Evolutionary conservation across 306 rosid genomes (phyloP), one percentile per base, ranked within the genome.

Genomic region (Sindora glabra): DNA sequence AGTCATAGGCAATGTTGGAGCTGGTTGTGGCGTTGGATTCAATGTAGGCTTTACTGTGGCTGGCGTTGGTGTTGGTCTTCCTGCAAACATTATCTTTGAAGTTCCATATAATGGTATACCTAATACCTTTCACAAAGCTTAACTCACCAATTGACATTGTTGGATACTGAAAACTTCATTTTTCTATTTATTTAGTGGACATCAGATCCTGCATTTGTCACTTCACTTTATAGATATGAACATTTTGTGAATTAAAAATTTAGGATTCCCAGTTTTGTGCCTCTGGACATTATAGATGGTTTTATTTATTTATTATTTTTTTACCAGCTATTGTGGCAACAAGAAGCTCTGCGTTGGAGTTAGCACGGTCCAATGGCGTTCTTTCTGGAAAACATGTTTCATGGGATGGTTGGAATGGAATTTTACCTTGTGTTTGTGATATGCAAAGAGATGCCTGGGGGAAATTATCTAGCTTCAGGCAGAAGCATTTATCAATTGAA

Each of bases 21-120:
- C 97, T 61, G 97, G 97, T 45, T 91, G 97, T 68, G 97, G 97
- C 40, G 21, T 87, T 65, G 97, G 97, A 30, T 91, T 91, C 54
- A 81, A 81, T 68, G 95, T 91, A 19, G 98, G 98, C 13, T 47
- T 91, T 54, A 91, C 96, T 55, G 39, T 83, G 34, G 82, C 80
- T 72, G 97, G 97, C 45, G 11, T 83, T 48, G 97, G 97, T 18
- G 29, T 91, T 63, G 97, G 97, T 63, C 79, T 85, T 34, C 97
- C 97, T 8, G 82, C 87, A 53, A 85, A 87, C 51, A 49, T 59
- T 57, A 50, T 85, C 65, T 81, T 46, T 69, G 73, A 65, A 64
- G 64, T 59, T 61, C 84, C 97, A 32, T 79, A 71, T 64, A 60
- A 70, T 53, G 97, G 97, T 91, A 79, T 56, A 15, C 18, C 23